These are phyloP conservation scores for Phytomonas sp. DNA, from an alignment of 208 protist species.

Conservation along the genomic window DNA sequence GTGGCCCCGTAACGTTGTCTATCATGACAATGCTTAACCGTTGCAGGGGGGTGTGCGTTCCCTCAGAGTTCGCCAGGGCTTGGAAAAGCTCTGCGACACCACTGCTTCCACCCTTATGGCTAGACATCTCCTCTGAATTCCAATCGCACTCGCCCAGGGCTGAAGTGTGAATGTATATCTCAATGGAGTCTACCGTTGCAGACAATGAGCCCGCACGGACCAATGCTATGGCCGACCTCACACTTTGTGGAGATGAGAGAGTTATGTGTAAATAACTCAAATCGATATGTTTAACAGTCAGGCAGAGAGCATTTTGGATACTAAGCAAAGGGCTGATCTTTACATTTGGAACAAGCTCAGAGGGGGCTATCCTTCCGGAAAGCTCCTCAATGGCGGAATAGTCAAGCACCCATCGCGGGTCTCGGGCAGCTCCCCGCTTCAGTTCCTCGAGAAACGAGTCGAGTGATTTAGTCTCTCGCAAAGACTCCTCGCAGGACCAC, in stretches of 20 bases:
- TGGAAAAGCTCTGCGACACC: background rate
- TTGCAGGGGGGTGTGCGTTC: background rate
- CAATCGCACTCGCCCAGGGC: background rate
- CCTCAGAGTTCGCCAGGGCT: background rate
- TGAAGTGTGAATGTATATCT: background rate
- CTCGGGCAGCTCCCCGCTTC: background rate
- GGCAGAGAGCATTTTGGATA: background rate
- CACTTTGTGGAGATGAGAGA: background rate
- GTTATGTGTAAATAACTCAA: background rate
- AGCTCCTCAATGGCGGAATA: background rate
- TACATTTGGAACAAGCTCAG: background rate
- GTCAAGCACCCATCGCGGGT: background rate
- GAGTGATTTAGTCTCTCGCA: background rate
- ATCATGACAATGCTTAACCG: background rate
- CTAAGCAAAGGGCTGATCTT: background rate
- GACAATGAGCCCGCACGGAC: background rate
- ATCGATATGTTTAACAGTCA: background rate
- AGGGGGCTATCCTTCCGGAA: background rate
- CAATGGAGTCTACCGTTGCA: background rate
- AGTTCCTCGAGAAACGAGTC: background rate
- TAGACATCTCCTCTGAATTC: background rate
- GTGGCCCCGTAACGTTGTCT: slow-evolving; percentile 1
- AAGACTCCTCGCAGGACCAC: slow-evolving; percentile 7
- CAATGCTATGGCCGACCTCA: background rate
- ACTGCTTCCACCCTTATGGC: background rate